Conservation (phyloP, 2,329 filamentous ascomycete genomes). For the Seiridium cupressi region DNA sequence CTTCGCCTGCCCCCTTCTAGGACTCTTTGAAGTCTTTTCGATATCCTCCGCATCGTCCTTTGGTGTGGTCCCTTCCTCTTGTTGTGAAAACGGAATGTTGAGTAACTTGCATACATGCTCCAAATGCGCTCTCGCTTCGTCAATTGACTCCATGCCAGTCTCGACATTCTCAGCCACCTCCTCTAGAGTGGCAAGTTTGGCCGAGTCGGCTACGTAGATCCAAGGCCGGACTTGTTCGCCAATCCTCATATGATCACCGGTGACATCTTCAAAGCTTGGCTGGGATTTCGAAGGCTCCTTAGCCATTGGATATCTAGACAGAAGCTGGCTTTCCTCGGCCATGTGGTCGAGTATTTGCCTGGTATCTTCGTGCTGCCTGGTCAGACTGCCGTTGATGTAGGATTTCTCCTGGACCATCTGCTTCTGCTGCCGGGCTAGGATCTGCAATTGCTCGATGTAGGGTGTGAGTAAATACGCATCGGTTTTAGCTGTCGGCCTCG, state of each 20-base stretch:
- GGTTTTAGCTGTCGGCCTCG: constrained; percentile 10
- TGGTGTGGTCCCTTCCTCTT: constrained; percentile 18
- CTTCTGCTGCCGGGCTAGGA: constrained; percentile 56
- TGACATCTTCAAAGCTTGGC: constrained; percentile 43
- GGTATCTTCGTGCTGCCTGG: constrained; percentile 49
- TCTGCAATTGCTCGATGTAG: constrained; percentile 53
- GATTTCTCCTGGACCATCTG: constrained; percentile 56
- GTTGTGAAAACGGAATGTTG: constrained; percentile 7
- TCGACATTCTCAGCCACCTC: constrained; percentile 59
- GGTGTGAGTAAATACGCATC: constrained; percentile 49
- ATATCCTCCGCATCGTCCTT: constrained; percentile 38
- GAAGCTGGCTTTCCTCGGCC: constrained; percentile 60
- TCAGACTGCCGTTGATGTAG: constrained; percentile 49
- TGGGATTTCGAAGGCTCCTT: constrained; percentile 27
- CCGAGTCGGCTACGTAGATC: constrained; percentile 59
- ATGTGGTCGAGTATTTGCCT: constrained; percentile 51
- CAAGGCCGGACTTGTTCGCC: constrained; percentile 48
- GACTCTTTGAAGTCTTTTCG: constrained; percentile 31
- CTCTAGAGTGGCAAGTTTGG: constrained; percentile 58
- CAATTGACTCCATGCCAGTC: constrained; percentile 53
- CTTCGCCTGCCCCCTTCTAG: constrained; percentile 18
- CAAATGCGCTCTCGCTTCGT: constrained; percentile 48
- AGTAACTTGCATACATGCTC: constrained; percentile 49
- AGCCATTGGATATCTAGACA: constrained; percentile 49
- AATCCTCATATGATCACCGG: constrained; percentile 31